Base-by-base conservation (phyloP, 352 stramenopile genomes). In the Globisporangium mamillatum region DNA sequence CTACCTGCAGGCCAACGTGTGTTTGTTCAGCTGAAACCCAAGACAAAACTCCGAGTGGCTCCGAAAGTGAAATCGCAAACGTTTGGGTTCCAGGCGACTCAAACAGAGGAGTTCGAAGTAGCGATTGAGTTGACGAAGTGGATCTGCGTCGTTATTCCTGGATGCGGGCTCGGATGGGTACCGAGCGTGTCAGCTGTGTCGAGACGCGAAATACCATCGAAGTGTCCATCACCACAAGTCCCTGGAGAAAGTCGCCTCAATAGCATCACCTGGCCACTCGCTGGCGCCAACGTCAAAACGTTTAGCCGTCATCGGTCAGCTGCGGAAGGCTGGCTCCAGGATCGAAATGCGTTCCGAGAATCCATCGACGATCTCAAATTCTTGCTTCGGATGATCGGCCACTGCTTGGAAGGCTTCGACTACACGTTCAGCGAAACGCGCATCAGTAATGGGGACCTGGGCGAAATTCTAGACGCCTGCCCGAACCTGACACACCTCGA, bases 41-140 rank as follows among this genome's bases (percentile, higher is more conserved):
- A 75, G 25, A 73, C 76, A 2, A 71, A 77, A 32, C 53, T 73
- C 4, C 73, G 70, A 53, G 66, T 57, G 20, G 63, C 41, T 3
- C 22, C 72, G 1, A 54, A 61, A 32, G 41, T 60, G 12, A 61
- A 60, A 0, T 50, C 64, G 25, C 63, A 58, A 66, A 60, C 60
- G 8, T 54, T 58, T n/a, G 22, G 7, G 10, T 34, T 57, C 22
- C 10, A 10, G n/a, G 57, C 16, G 12, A 32, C 0, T 36, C 61
- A 16, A n/a, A 56, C 48, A 20, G 69, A 73, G 1, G 78, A 82
- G 52, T 80, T 81, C 55, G 78, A 86, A 44, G 63, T 82, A 50
- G 63, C 79, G 24, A 64, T 76, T 22, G 60, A 64, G 22, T n/a
- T 73, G 27, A 60, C 36, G 12, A 71, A 72, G 44, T 76, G 68